These are phyloP conservation scores for Vanderwaltozyma verrucispora DNA, from an alignment of 805 yeast genomes.

Conservation along the genomic window DNA sequence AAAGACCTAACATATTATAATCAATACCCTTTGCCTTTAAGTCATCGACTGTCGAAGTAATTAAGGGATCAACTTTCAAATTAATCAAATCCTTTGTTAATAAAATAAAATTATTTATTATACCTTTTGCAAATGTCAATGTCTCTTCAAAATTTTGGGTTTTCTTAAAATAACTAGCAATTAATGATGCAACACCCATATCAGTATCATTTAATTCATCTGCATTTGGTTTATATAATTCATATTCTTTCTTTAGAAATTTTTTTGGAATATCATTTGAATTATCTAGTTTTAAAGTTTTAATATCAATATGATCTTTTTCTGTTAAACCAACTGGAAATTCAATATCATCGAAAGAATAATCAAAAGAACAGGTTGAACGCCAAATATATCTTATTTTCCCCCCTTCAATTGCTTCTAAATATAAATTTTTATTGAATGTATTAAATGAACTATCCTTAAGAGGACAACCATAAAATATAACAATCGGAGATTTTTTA, in stretches of 20 bases:
- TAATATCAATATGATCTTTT: constrained; percentile 24
- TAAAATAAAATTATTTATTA: constrained; percentile 34
- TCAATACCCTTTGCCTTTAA: constrained; percentile 19
- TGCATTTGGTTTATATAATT: constrained; percentile 8
- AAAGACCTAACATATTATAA: constrained; percentile 24
- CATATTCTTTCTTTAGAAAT: constrained; percentile 28
- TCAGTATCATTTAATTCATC: constrained; percentile 33
- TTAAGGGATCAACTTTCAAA: constrained; percentile 3
- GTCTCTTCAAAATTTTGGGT: constrained; percentile 28
- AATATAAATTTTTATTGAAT: constrained; percentile 49
- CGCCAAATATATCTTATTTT: constrained; percentile 71
- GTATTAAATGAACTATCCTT: constrained; percentile 35
- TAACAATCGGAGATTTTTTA: constrained; percentile 40
- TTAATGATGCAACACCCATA: constrained; percentile 57
- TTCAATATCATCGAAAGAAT: constrained; percentile 2
- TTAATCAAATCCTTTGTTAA: constrained; percentile 12
- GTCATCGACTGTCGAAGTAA: constrained; percentile 10
- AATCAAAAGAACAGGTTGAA: constrained; percentile 33
- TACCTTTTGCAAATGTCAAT: constrained; percentile 25
- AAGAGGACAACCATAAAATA: constrained; percentile 62
- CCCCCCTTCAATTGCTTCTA: constrained; percentile 45
- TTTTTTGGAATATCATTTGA: constrained; percentile 33
- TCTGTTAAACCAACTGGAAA: constrained; percentile 24
- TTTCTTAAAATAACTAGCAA: constrained; percentile 31
- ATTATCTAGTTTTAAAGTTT: constrained; percentile 21